A percentile compares a stretch with the other conserved stretches of the same genome.
phyloP scores from a whole-genome alignment of 352 stramenopile species.

The Thraustochytrium sp. region DNA sequence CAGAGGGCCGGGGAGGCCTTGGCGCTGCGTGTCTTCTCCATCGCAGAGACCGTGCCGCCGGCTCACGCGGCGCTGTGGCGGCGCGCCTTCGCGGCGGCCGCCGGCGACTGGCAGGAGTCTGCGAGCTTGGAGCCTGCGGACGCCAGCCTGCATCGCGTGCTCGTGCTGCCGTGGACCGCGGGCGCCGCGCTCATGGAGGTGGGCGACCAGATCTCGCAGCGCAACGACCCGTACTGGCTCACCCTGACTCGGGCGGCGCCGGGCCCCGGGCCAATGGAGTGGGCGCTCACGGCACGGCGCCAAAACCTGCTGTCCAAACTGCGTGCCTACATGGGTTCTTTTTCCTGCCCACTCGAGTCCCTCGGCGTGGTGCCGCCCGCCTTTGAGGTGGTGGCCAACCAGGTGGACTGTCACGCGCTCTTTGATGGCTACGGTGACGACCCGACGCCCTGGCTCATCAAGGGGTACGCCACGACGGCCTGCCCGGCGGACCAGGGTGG shows the following conservation, averaged over 20 bases:
- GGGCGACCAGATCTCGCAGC: neutral
- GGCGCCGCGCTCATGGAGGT: neutral
- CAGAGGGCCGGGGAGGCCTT: neutral
- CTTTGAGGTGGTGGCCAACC: neutral
- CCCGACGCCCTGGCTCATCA: neutral
- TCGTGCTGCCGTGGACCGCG: conserved; percentile 15
- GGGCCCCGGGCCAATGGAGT: neutral
- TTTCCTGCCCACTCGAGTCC: neutral
- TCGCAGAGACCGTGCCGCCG: neutral
- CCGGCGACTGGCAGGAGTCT: neutral
- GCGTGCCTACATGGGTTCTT: neutral
- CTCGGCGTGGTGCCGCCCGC: neutral
- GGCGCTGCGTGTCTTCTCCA: neutral
- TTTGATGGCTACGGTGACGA: neutral
- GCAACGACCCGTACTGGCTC: neutral
- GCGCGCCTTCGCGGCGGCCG: neutral
- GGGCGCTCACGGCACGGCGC: neutral
- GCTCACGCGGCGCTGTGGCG: neutral
- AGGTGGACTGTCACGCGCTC: neutral
- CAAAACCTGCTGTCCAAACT: neutral
- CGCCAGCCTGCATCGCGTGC: neutral
- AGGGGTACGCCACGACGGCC: neutral
- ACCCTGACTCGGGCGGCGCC: neutral
- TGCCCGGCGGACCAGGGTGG: neutral
- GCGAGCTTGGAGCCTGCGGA: neutral